Evolutionary conservation across 2,329 filamentous ascomycete species (phyloP).

Genomic region (Fusarium caatingaense): DNA sequence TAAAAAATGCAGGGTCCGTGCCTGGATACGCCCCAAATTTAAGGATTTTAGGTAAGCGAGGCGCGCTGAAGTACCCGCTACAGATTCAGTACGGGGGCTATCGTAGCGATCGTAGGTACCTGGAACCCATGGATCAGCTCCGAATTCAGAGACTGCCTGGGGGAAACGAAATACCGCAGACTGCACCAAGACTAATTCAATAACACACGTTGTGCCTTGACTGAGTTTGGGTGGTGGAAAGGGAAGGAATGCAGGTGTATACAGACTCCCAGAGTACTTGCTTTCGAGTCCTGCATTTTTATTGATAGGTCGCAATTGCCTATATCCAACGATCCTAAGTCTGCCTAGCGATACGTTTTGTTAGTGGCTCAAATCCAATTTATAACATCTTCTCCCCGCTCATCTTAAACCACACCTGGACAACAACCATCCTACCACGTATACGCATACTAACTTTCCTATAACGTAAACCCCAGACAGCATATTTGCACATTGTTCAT

Average conservation of each 20-base stretch:
- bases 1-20: constrained; percentile 44
- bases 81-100: background rate
- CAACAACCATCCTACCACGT: constrained; percentile 1
- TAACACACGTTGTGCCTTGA: background rate
- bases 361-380: constrained; percentile 31
- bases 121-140: background rate
- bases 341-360: constrained; percentile 12
- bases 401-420: constrained; percentile 13
- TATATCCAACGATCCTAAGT: constrained; percentile 2
- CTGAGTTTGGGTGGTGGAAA: background rate
- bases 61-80: constrained; percentile 10
- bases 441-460: background rate
- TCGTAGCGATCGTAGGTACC: constrained; percentile 2
- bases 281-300: background rate
- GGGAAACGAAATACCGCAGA: background rate
- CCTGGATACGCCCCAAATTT: background rate
- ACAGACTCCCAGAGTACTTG: background rate
- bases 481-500: constrained; percentile 17
- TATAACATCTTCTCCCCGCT: constrained; percentile 27
- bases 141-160: background rate
- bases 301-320: background rate
- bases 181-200: background rate
- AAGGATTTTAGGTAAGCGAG: constrained; percentile 18
- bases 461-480: background rate
- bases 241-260: background rate